phyloP scores from a whole-genome alignment of 352 stramenopile genomes.

The Pythium chondricola region DNA sequence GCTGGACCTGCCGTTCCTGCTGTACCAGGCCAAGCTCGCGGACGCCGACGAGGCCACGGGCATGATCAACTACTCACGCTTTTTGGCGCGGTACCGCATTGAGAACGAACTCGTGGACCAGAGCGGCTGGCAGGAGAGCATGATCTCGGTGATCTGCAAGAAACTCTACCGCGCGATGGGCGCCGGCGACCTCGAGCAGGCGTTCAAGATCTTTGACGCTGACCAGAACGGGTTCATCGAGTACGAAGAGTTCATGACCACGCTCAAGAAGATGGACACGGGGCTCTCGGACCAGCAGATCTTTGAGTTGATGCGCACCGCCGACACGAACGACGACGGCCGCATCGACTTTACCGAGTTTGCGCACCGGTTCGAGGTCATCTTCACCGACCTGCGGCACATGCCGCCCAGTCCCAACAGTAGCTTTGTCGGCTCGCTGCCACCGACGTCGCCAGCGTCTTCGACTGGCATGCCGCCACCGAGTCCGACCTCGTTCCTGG shows the following conservation, averaged over 20 bases:
- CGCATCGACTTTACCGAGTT: slow-evolving; percentile 91
- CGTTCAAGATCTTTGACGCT: slow-evolving; percentile 89
- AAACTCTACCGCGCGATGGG: slow-evolving; percentile 90
- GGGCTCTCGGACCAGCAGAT: slow-evolving; percentile 89
- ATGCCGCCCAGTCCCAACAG: slow-evolving; percentile 15
- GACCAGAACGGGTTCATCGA: slow-evolving; percentile 89
- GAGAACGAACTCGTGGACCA: slow-evolving; percentile 84
- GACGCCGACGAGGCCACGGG: slow-evolving; percentile 72
- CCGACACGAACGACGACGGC: slow-evolving; percentile 90
- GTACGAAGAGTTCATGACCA: slow-evolving; percentile 91
- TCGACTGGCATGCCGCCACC: slow-evolving; percentile 3
- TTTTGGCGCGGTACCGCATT: slow-evolving; percentile 91
- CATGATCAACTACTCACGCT: slow-evolving; percentile 91
- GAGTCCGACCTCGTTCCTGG: slow-evolving; percentile 15
- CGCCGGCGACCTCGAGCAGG: slow-evolving; percentile 81
- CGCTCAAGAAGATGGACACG: slow-evolving; percentile 90
- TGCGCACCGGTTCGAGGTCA: slow-evolving; percentile 86
- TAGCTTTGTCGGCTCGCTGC: slow-evolving; percentile 9
- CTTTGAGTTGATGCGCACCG: slow-evolving; percentile 90
- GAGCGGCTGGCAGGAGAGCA: slow-evolving; percentile 86
- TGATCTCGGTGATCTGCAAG: slow-evolving; percentile 90
- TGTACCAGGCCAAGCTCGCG: slow-evolving; percentile 85
- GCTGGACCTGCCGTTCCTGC: slow-evolving; percentile 88
- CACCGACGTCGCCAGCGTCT: slow-evolving; percentile 1
- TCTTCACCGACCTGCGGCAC: slow-evolving; percentile 78